Evolutionary conservation across 305 asterid species (phyloP).

Genomic region (Solanum aculeatissimum): DNA sequence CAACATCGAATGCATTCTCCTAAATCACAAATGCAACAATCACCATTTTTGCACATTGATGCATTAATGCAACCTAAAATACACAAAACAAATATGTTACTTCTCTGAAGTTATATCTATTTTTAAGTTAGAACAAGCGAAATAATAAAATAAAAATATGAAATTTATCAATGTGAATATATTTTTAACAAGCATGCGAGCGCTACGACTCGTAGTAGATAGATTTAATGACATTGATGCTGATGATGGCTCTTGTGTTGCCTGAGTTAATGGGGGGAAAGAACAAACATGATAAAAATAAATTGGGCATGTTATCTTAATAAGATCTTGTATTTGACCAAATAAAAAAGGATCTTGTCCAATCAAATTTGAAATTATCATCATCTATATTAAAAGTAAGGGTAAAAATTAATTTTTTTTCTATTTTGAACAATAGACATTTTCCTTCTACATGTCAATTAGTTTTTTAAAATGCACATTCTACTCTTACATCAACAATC

Average conservation of each 20-base stretch:
- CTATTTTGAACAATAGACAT: too few species aligned
- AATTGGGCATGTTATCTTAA: neutral
- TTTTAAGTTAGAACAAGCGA: neutral
- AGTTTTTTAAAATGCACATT: too few species aligned
- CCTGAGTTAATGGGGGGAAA: neutral
- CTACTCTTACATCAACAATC: too few species aligned
- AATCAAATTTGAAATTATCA: too few species aligned
- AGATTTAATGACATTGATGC: neutral
- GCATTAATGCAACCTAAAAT: neutral
- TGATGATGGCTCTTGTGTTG: neutral
- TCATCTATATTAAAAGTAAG: too few species aligned
- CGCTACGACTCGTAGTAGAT: neutral
- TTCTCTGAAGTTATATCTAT: too few species aligned
- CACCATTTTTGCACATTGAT: neutral
- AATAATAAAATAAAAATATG: neutral
- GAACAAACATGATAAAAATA: neutral
- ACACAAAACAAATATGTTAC: neutral
- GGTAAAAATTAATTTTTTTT: too few species aligned
- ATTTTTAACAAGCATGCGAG: neutral
- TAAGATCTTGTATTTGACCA: too few species aligned
- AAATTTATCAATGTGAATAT: neutral
- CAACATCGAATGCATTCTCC: neutral
- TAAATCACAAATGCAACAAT: neutral
- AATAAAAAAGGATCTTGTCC: too few species aligned
- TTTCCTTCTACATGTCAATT: too few species aligned